A percentile compares a stretch with the other conserved stretches of the same genome.
These are phyloP conservation scores for Neofusicoccum cordaticola DNA, from an alignment of 2,329 filamentous ascomycete genomes.

Conservation along the genomic window DNA sequence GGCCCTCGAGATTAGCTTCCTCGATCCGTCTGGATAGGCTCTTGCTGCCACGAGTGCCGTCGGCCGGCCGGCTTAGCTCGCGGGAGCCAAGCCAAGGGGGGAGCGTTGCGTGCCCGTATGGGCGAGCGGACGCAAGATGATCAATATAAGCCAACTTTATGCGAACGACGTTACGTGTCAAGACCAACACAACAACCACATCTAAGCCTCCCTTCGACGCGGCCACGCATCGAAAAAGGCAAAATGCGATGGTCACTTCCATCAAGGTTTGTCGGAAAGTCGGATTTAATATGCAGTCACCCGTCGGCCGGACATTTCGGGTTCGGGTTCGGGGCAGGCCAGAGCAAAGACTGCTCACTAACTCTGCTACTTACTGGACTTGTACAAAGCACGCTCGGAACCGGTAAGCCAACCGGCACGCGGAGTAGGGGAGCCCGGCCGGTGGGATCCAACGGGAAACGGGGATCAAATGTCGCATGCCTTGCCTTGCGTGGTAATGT, in stretches of 20 bases:
- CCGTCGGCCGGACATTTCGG: background rate
- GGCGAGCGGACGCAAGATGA: background rate
- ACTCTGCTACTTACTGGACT: background rate
- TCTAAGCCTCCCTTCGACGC: conserved; percentile 6
- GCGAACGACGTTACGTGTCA: conserved; percentile 13
- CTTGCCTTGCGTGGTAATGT: background rate
- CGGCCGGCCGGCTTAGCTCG: background rate
- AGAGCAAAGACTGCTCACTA: background rate
- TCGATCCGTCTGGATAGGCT: background rate
- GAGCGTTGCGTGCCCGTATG: conserved; percentile 7
- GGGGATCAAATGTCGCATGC: conserved; percentile 6
- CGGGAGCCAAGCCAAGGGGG: conserved; percentile 9
- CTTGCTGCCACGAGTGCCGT: background rate
- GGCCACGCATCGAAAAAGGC: background rate
- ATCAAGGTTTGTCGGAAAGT: background rate
- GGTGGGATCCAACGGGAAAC: background rate
- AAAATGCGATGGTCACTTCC: background rate
- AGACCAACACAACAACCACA: background rate
- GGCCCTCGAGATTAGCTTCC: background rate
- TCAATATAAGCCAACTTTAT: conserved; percentile 13
- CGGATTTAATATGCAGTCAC: background rate
- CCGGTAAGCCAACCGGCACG: conserved; percentile 7
- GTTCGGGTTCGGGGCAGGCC: background rate
- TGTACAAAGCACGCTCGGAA: background rate
- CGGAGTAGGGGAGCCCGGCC: background rate